Percentiles rank a stretch among this genome's conserved stretches.
These are phyloP conservation scores for Alnus glutinosa DNA, from an alignment of 306 rosid species.

Conservation along the genomic window DNA sequence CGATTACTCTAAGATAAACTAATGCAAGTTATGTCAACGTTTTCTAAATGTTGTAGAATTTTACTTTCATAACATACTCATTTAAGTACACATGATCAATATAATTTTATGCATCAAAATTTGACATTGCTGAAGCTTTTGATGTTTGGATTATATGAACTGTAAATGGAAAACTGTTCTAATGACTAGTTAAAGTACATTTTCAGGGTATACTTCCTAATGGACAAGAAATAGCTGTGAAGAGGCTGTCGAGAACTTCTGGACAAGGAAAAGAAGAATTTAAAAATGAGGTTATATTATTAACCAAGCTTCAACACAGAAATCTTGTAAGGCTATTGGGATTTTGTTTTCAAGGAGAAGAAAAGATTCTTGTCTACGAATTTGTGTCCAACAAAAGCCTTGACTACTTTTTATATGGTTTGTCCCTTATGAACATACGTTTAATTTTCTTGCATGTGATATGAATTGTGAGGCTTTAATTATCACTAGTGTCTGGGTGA, in stretches of 20 bases:
- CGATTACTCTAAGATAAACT: too few species aligned
- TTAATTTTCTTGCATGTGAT: not conserved
- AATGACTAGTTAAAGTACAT: not conserved
- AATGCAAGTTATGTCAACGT: too few species aligned
- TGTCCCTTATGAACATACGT: not conserved
- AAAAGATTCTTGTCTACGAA: not conserved
- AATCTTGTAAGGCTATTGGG: not conserved
- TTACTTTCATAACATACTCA: not conserved
- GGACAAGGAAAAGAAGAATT: not conserved
- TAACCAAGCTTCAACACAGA: constrained; percentile 3
- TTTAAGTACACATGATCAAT: not conserved
- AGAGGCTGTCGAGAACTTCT: constrained; percentile 28
- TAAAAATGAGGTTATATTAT: not conserved
- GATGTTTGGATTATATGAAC: not conserved
- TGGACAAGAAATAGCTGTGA: constrained; percentile 31
- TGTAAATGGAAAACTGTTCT: not conserved
- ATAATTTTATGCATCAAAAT: not conserved
- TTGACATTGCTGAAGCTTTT: not conserved
- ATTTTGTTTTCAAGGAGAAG: constrained; percentile 3
- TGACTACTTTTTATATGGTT: constrained; percentile 23
- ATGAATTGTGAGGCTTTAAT: too few species aligned
- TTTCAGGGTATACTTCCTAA: constrained; percentile 37
- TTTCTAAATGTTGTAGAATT: too few species aligned
- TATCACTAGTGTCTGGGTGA: too few species aligned
- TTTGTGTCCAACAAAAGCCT: constrained; percentile 38